Conservation (phyloP, 495 filamentous ascomycete species). For the Copromyces sp. region DNA sequence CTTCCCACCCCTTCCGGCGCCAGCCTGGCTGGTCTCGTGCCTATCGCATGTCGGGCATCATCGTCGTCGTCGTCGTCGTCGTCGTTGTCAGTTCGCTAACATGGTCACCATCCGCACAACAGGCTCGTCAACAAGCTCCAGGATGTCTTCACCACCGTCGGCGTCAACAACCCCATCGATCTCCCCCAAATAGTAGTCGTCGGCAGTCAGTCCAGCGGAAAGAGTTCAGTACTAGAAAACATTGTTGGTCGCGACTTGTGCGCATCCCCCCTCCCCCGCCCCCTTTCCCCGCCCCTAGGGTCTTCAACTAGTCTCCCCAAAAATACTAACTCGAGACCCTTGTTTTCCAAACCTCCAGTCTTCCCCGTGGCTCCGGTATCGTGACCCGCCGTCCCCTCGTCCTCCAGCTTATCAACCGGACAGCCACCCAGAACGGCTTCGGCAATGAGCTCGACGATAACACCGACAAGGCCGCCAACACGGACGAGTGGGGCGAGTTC, state of each 20-base stretch:
- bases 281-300: conserved; percentile 1
- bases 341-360: conserved; percentile 38
- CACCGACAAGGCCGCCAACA: conserved; percentile 73
- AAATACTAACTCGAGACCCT: conserved; percentile 4
- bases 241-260: conserved; percentile 99
- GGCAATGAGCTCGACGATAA: conserved; percentile 54
- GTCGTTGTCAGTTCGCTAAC: conserved; percentile 17
- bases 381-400: conserved; percentile 93
- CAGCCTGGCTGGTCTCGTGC: background rate
- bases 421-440: conserved; percentile 61
- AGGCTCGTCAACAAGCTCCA: conserved; percentile 98
- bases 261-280: conserved; percentile 22
- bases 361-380: conserved; percentile 96
- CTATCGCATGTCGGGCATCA: conserved; percentile 10
- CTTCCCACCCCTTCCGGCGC: background rate
- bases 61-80: background rate
- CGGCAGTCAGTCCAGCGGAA: conserved; percentile 96
- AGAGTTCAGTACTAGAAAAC: conserved; percentile 99
- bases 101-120: conserved; percentile 13
- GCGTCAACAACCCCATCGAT: conserved; percentile 98
- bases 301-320: conserved; percentile 3
- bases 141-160: conserved; percentile 98
- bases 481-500: conserved; percentile 98
- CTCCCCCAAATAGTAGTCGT: conserved; percentile 98
- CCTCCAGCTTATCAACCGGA: conserved; percentile 92